phyloP scores from a whole-genome alignment of 208 protist genomes.

The Angomonas deanei region DNA sequence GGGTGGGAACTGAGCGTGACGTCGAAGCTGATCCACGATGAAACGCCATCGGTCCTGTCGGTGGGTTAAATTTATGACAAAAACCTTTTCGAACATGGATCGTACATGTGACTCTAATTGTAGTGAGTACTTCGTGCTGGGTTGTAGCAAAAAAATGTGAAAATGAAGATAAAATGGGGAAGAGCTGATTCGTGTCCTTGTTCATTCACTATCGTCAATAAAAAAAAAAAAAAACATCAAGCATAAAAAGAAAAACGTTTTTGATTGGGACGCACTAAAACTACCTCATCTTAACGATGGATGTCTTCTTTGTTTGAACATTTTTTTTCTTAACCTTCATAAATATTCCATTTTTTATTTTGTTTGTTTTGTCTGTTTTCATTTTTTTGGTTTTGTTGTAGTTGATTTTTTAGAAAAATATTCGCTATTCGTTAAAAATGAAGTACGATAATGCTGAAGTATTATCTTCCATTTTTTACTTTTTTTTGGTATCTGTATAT shows the following conservation, averaged over 20 bases:
- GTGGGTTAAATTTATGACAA: conserved; percentile 73
- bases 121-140: not conserved
- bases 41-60: conserved; percentile 55
- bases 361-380: not conserved
- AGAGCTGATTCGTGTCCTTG: too few species aligned
- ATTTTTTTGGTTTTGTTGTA: not conserved
- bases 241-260: not conserved
- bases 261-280: not conserved
- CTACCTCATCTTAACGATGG: too few species aligned
- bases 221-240: conserved; percentile 9
- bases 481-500: too few species aligned
- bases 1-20: conserved; percentile 19
- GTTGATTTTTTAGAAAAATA: conserved; percentile 5
- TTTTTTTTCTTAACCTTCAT: not conserved
- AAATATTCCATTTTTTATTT: not conserved
- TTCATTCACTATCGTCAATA: not conserved
- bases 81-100: conserved; percentile 12
- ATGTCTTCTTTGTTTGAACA: too few species aligned
- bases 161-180: not conserved
- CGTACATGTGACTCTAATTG: too few species aligned
- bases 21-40: conserved; percentile 30
- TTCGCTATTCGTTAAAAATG: not conserved
- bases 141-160: not conserved
- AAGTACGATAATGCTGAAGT: not conserved
- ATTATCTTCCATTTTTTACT: too few species aligned